A percentile compares a stretch with the other conserved stretches of the same genome.
phyloP scores from a whole-genome alignment of 495 filamentous ascomycete species.

The Neurospora pannonica region DNA sequence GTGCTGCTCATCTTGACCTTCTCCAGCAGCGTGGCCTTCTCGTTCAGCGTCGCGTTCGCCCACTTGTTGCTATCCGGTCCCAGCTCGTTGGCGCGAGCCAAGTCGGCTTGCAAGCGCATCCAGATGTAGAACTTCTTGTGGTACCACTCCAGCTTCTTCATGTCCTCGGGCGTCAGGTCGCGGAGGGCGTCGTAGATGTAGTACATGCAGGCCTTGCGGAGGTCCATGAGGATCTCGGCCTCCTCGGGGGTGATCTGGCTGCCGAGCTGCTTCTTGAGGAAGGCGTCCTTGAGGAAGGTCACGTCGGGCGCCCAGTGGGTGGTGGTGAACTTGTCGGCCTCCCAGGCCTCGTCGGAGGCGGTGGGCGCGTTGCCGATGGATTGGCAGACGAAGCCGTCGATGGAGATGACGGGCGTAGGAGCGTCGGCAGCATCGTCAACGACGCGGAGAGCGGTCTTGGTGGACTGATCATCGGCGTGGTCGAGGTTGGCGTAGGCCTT shows the following conservation, averaged over 20 bases:
- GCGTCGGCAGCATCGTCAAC: neutral
- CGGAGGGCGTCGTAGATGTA: slow-evolving; percentile 18
- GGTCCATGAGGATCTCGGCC: slow-evolving; percentile 14
- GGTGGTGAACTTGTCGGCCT: slow-evolving; percentile 15
- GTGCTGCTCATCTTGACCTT: slow-evolving; percentile 11
- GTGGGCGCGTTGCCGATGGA: slow-evolving; percentile 14
- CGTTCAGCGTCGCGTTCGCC: slow-evolving; percentile 2
- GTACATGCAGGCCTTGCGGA: slow-evolving; percentile 18
- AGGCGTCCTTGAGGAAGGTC: slow-evolving; percentile 11
- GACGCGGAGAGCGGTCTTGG: slow-evolving; percentile 12
- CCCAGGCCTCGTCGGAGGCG: neutral
- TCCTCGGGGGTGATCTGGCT: slow-evolving; percentile 13
- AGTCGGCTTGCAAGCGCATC: slow-evolving; percentile 19
- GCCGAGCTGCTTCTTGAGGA: slow-evolving; percentile 12
- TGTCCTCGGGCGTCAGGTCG: slow-evolving; percentile 9
- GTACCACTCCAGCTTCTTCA: slow-evolving; percentile 12
- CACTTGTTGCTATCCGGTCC: slow-evolving; percentile 15
- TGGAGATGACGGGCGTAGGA: slow-evolving; percentile 5
- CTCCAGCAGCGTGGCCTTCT: slow-evolving; percentile 4
- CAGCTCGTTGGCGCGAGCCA: slow-evolving; percentile 14
- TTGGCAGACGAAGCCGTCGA: slow-evolving; percentile 17
- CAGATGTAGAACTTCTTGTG: slow-evolving; percentile 26
- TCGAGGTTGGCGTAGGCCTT: slow-evolving; percentile 12
- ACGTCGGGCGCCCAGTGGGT: slow-evolving; percentile 21
- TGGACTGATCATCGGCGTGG: slow-evolving; percentile 13